Conservation (phyloP, 2,329 filamentous ascomycete species). For the Aspergillus niger region DNA sequence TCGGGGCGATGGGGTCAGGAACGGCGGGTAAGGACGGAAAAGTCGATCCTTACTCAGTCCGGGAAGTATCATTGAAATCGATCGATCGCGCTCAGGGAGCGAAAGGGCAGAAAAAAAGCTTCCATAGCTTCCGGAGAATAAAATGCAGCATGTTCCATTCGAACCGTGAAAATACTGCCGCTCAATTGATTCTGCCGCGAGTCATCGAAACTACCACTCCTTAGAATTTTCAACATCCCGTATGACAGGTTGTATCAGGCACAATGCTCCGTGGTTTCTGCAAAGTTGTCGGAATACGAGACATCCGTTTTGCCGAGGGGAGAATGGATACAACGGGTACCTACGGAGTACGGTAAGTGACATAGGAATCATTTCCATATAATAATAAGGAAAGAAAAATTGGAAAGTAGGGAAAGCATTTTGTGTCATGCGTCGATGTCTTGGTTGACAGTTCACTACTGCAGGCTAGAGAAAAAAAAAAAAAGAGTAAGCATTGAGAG, state of each 20-base stretch:
- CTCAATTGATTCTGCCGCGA: background rate
- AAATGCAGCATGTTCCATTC: background rate
- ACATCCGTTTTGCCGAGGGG: background rate
- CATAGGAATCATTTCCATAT: background rate
- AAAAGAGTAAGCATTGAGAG: conserved; percentile 3
- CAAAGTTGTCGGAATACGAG: background rate
- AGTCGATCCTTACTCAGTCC: background rate
- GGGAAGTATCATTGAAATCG: background rate
- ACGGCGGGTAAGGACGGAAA: background rate
- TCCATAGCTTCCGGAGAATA: background rate
- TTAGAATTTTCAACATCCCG: background rate
- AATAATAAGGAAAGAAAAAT: no score
- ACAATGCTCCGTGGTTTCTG: background rate
- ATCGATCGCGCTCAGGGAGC: background rate
- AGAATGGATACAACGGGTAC: background rate
- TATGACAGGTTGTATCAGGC: background rate
- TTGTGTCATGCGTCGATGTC: conserved; percentile 1
- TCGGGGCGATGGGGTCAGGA: background rate
- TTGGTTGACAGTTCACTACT: conserved; percentile 2
- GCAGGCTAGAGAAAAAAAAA: background rate
- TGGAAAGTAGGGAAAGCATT: background rate
- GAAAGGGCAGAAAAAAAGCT: no score
- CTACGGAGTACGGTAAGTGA: background rate
- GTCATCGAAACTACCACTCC: background rate
- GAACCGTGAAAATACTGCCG: background rate